Percentiles rank a stretch among this genome's conserved stretches.
These are phyloP conservation scores for Neurospora africana DNA, from an alignment of 495 filamentous ascomycete genomes.

Conservation along the genomic window DNA sequence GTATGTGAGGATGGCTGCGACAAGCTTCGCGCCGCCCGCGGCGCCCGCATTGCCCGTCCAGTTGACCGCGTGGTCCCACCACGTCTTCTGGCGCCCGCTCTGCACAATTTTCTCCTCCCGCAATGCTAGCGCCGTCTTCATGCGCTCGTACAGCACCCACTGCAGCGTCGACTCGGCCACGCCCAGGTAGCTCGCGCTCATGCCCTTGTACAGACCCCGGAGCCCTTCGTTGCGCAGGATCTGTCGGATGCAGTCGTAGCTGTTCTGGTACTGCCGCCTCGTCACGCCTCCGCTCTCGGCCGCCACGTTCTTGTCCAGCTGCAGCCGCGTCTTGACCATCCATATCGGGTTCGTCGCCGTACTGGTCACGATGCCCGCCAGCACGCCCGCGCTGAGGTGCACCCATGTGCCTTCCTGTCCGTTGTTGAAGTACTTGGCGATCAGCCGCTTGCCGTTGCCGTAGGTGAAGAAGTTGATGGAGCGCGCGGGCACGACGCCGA, in stretches of 20 bases:
- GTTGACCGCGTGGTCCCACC: slow-evolving; percentile 54
- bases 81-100: slow-evolving; percentile 44
- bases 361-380: slow-evolving; percentile 67
- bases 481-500: slow-evolving; percentile 77
- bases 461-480: slow-evolving; percentile 85
- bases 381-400: slow-evolving; percentile 61
- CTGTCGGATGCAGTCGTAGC: slow-evolving; percentile 68
- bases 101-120: slow-evolving; percentile 44
- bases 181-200: slow-evolving; percentile 80
- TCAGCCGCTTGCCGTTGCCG: slow-evolving; percentile 74
- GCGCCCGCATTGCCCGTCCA: slow-evolving; percentile 65
- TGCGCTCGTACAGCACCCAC: slow-evolving; percentile 77
- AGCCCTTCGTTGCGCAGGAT: slow-evolving; percentile 68
- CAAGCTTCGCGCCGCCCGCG: slow-evolving; percentile 70
- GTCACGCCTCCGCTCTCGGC: slow-evolving; percentile 36
- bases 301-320: slow-evolving; percentile 64
- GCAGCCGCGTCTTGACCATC: slow-evolving; percentile 81
- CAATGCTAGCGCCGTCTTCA: slow-evolving; percentile 55
- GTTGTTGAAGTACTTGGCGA: slow-evolving; percentile 53
- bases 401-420: slow-evolving; percentile 58
- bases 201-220: slow-evolving; percentile 68
- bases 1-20: slow-evolving; percentile 73
- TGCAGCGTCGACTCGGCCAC: slow-evolving; percentile 79
- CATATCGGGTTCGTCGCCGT: slow-evolving; percentile 90
- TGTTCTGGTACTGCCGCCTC: slow-evolving; percentile 65